Conservation (phyloP, 768 basidiomycete species). For the Termitomyces sp. region DNA sequence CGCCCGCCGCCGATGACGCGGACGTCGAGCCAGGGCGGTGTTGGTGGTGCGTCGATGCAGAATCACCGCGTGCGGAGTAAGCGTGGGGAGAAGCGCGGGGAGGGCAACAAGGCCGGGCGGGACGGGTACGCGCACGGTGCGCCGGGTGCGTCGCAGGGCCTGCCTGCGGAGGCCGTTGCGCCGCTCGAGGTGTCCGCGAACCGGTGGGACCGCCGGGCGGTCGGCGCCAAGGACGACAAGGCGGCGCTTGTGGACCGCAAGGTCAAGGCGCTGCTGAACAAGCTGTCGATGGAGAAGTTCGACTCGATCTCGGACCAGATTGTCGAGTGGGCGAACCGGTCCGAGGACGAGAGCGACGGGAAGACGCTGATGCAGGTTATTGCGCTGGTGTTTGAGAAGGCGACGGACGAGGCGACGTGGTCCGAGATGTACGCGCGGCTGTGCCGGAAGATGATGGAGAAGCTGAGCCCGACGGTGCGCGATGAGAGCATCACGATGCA, state of each 20-base stretch:
- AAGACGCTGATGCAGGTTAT: constrained; percentile 95
- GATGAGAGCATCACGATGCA: constrained; percentile 79
- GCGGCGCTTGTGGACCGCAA: constrained; percentile 91
- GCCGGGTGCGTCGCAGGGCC: constrained; percentile 18
- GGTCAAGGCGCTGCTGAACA: constrained; percentile 89
- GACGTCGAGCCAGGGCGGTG: constrained; percentile 60
- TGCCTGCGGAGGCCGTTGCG: constrained; percentile 56
- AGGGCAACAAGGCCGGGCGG: constrained; percentile 37
- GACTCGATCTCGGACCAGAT: constrained; percentile 95
- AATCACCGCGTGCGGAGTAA: constrained; percentile 69
- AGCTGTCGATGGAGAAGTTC: constrained; percentile 95
- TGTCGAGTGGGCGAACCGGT: constrained; percentile 91
- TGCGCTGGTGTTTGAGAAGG: constrained; percentile 94
- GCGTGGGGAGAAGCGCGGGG: constrained; percentile 76
- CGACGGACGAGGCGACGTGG: constrained; percentile 93
- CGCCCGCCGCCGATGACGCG: constrained; percentile 61
- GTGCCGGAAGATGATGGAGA: constrained; percentile 94
- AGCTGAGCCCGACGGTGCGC: constrained; percentile 79
- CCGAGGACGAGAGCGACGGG: constrained; percentile 87
- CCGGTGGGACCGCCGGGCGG: constrained; percentile 68
- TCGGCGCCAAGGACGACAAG: constrained; percentile 43
- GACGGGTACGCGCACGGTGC: constrained; percentile 28
- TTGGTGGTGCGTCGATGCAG: constrained; percentile 44
- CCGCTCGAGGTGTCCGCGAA: constrained; percentile 79
- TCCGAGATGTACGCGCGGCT: constrained; percentile 97